phyloP scores from a whole-genome alignment of 2,329 filamentous ascomycete species.

The Tympanopsis confertula region DNA sequence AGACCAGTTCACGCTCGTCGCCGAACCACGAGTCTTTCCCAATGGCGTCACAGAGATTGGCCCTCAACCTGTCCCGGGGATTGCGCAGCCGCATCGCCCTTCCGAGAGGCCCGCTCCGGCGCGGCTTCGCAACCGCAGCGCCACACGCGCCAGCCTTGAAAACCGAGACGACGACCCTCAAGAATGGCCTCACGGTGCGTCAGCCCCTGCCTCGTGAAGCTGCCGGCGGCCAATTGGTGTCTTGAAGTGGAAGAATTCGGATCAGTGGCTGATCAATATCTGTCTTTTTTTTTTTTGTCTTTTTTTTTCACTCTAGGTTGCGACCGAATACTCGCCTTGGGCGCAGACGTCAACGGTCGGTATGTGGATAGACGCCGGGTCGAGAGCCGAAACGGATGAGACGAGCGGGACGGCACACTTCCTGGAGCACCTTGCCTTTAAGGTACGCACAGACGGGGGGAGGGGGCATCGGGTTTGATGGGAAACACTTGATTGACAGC shows the following conservation, averaged over 20 bases:
- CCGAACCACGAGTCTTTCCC: slow-evolving; percentile 19
- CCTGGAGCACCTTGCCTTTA: slow-evolving; percentile 98
- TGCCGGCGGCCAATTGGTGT: slow-evolving; percentile 12
- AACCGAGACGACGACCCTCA: slow-evolving; percentile 93
- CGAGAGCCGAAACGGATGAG: slow-evolving; percentile 92
- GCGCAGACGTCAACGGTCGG: slow-evolving; percentile 96
- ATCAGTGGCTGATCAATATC: no score
- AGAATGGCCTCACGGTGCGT: slow-evolving; percentile 88
- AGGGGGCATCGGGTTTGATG: slow-evolving; percentile 1
- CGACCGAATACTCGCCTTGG: slow-evolving; percentile 94
- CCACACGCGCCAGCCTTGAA: slow-evolving; percentile 32
- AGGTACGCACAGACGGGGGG: slow-evolving; percentile 54
- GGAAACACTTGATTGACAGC: slow-evolving; percentile 3
- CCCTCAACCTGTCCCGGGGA: slow-evolving; percentile 83
- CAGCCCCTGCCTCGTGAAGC: neutral
- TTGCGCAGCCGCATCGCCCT: slow-evolving; percentile 79
- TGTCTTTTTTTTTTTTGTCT: slow-evolving; percentile 6
- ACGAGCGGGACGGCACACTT: slow-evolving; percentile 99
- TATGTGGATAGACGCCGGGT: slow-evolving; percentile 98
- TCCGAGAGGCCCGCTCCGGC: slow-evolving; percentile 63
- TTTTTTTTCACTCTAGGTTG: slow-evolving; percentile 54
- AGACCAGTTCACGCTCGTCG: no score
- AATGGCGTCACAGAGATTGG: slow-evolving; percentile 96
- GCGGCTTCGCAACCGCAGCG: slow-evolving; percentile 84
- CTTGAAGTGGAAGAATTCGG: no score